Base-by-base conservation (phyloP, 345 rosid species). In the Ceriops zippeliana region DNA sequence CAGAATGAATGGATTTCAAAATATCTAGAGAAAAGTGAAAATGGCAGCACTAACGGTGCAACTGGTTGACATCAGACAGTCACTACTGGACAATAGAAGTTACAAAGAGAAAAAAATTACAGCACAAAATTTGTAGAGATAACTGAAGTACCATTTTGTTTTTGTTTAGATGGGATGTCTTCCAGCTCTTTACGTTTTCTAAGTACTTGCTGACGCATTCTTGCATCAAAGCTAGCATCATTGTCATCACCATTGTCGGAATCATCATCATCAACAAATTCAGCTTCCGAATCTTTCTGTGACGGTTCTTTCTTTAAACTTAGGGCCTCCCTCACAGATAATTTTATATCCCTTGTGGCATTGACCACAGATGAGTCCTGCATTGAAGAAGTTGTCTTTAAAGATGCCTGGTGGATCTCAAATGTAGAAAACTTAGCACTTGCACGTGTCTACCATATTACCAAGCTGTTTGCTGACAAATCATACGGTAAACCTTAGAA, bases 191-290 rank as follows among this genome's bases (percentile, higher is more conserved):
- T 83, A 52, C 85, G 80, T 82, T 79, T 88, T 65, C 58, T 79
- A 70, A 90, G 93, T 78, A 90, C 85, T 73, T 83, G 87, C 58
- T 78, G 86, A 62, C 93, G 90, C 98, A 95, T 95, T 78, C 85
- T 82, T 61, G 86, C 86, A 85, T 95, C 97, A 86, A 95, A 95
- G 73, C 66, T 82, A 64, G 80, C 84, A 66, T 91, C 97, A 67
- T 90, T 88, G 21, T 77, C 88, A 27, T 77, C 82, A 22, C 68
- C 64, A 19, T 73, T 83, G 66, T 78, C 83, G 65, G 83, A 84
- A 27, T 78, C 83, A 64, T 72, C 79, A 64, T 31, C 34, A 74
- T 73, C 76, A 57, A 80, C 67, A 68, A 68, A 68, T 79, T 79
- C 78, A 77, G 78, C 79, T 62, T 78, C 80, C 30, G 62, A 61